Percentiles rank a stretch among this genome's conserved stretches.
Evolutionary conservation across 768 basidiomycete genomes (phyloP).

Genomic region (Collybia sp.): DNA sequence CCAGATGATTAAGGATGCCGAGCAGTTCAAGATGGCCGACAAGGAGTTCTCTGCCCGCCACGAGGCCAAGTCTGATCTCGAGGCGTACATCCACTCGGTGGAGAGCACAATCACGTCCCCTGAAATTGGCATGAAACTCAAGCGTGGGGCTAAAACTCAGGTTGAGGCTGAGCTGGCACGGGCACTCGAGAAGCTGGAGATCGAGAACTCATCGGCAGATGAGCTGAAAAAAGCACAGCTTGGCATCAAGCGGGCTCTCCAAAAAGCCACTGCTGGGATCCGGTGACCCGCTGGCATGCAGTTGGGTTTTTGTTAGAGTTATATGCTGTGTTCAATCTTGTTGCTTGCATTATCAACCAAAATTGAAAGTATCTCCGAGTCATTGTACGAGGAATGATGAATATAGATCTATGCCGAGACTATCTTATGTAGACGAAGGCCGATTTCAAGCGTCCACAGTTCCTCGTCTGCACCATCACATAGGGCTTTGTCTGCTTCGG

Average conservation of each 20-base stretch:
- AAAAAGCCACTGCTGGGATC: slow-evolving; percentile 93
- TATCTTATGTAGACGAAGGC: slow-evolving; percentile 70
- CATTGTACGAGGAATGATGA: neutral
- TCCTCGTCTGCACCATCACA: slow-evolving; percentile 98
- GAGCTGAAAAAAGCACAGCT: slow-evolving; percentile 96
- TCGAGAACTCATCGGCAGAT: slow-evolving; percentile 90
- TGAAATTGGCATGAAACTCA: slow-evolving; percentile 97
- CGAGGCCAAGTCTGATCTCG: slow-evolving; percentile 97
- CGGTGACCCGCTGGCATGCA: slow-evolving; percentile 44
- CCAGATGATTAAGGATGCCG: slow-evolving; percentile 99
- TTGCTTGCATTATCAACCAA: slow-evolving; percentile 14
- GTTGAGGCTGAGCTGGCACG: slow-evolving; percentile 98
- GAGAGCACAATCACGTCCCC: slow-evolving; percentile 95
- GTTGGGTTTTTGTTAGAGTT: slow-evolving; percentile 12
- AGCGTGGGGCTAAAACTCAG: slow-evolving; percentile 91
- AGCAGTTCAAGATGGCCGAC: slow-evolving; percentile 94
- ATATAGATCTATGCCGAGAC: slow-evolving; percentile 22
- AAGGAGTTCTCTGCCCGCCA: slow-evolving; percentile 98
- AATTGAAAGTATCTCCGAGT: neutral
- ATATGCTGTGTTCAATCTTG: slow-evolving; percentile 10
- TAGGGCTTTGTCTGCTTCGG: slow-evolving; percentile 93
- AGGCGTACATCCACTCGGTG: slow-evolving; percentile 96
- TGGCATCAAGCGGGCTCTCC: slow-evolving; percentile 92
- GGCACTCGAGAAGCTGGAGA: slow-evolving; percentile 97
- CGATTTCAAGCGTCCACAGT: slow-evolving; percentile 88